Conservation (phyloP, 306 rosid genomes). For the Vigna unguiculata region DNA sequence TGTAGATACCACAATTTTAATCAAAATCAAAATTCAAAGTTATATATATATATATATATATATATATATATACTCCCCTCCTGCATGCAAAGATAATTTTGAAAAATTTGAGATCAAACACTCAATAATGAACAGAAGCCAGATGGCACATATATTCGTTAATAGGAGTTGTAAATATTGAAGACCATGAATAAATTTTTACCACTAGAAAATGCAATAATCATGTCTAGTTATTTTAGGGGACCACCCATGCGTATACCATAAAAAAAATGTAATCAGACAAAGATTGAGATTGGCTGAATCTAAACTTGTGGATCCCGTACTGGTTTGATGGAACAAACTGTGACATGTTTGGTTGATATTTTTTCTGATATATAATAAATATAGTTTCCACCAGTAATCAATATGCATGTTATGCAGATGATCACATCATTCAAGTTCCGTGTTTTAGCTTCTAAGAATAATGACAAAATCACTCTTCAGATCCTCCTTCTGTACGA, state of each 20-base stretch:
- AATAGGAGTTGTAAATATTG: not conserved
- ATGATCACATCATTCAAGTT: conserved; percentile 4
- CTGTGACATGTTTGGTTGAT: not conserved
- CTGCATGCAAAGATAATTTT: not conserved
- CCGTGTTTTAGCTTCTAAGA: conserved; percentile 38
- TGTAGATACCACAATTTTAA: not conserved
- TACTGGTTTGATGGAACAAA: not conserved
- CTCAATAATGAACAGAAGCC: not conserved
- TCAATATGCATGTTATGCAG: conserved; percentile 26
- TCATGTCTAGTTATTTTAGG: conserved; percentile 10
- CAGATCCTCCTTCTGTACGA: not conserved
- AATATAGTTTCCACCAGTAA: not conserved
- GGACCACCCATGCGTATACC: conserved; percentile 36
- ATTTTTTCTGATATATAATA: not conserved
- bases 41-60: too few species aligned
- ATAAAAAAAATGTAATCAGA: conserved; percentile 15
- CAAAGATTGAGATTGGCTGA: conserved; percentile 15
- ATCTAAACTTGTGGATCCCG: conserved; percentile 31
- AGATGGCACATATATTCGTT: conserved; percentile 3
- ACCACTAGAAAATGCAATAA: not conserved
- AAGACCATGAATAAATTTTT: conserved; percentile 30
- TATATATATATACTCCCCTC: too few species aligned
- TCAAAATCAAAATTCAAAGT: too few species aligned
- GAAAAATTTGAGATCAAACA: not conserved
- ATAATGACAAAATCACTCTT: conserved; percentile 9